These are phyloP conservation scores for Leccinum griseonigrum DNA, from an alignment of 1,284 basidiomycete genomes.

Conservation along the genomic window DNA sequence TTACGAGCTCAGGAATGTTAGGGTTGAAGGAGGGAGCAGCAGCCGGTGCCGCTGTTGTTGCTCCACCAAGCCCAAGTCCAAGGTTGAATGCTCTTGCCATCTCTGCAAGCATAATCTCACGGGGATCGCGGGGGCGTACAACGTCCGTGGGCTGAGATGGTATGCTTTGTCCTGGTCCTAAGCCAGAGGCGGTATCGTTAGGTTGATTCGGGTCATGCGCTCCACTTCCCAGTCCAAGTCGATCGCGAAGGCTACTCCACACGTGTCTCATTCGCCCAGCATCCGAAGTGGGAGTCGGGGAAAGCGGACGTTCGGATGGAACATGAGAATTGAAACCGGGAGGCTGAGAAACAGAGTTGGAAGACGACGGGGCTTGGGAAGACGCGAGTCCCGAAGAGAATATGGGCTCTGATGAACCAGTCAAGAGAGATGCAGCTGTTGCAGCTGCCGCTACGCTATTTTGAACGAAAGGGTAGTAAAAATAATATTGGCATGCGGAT, in stretches of 20 bases:
- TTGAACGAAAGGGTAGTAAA: background rate
- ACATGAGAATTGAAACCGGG: conserved; percentile 13
- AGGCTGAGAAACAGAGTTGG: conserved; percentile 13
- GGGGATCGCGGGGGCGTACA: conserved; percentile 42
- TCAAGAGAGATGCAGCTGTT: conserved; percentile 70
- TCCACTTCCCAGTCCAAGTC: conserved; percentile 48
- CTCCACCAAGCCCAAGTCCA: conserved; percentile 53
- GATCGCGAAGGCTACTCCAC: conserved; percentile 64
- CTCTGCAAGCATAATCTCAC: conserved; percentile 66
- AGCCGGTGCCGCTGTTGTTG: conserved; percentile 13
- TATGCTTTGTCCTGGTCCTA: conserved; percentile 10
- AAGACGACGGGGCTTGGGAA: conserved; percentile 18
- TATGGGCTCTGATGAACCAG: conserved; percentile 57
- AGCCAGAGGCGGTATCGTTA: conserved; percentile 9
- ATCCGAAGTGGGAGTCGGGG: conserved; percentile 49
- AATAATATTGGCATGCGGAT: background rate
- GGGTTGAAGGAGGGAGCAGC: conserved; percentile 4
- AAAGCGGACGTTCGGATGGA: conserved; percentile 41
- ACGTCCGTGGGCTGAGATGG: conserved; percentile 24
- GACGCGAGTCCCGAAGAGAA: conserved; percentile 50
- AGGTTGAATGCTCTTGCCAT: conserved; percentile 75
- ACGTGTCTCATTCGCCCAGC: conserved; percentile 52
- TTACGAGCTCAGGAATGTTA: conserved; percentile 9
- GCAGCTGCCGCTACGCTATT: conserved; percentile 75
- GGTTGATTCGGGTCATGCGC: conserved; percentile 17